Evolutionary conservation across 2,329 filamentous ascomycete species (phyloP).

Genomic region (Trichocomaceae sp.): DNA sequence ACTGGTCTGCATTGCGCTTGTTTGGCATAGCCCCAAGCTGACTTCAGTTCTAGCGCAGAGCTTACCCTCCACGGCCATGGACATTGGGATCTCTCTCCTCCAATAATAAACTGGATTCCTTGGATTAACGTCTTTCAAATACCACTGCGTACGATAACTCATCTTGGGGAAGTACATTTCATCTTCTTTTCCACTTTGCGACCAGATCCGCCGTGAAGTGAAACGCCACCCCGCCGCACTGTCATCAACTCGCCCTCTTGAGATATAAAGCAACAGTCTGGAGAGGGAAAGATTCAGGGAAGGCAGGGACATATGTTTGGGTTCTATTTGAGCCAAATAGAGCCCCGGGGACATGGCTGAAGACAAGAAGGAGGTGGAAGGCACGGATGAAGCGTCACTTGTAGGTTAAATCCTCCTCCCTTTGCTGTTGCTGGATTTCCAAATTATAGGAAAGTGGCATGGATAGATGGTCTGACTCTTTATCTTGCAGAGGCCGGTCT

Average conservation of each 20-base stretch:
- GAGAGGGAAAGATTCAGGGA: background rate
- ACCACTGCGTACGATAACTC: background rate
- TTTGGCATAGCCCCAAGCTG: background rate
- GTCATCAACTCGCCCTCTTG: background rate
- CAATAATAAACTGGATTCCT: background rate
- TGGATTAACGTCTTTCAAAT: conserved; percentile 1
- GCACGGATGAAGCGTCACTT: conserved; percentile 32
- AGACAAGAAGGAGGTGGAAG: conserved; percentile 27
- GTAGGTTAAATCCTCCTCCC: conserved; percentile 24
- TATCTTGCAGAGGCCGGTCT: conserved; percentile 38
- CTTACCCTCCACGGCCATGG: background rate
- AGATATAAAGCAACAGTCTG: background rate
- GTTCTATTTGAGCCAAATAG: conserved; percentile 20
- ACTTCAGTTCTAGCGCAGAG: background rate
- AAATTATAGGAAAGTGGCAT: background rate
- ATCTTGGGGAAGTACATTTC: background rate
- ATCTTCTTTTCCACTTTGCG: background rate
- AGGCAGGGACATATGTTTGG: conserved; percentile 25
- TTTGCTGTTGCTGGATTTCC: background rate
- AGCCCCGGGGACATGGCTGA: conserved; percentile 31
- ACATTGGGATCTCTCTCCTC: conserved; percentile 2
- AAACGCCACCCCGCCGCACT: conserved; percentile 4
- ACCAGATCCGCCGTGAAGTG: background rate
- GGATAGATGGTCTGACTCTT: conserved; percentile 13
- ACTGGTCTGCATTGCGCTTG: background rate